These are phyloP conservation scores for Populus hybrid DNA, from an alignment of 441 rosid species.

Conservation along the genomic window DNA sequence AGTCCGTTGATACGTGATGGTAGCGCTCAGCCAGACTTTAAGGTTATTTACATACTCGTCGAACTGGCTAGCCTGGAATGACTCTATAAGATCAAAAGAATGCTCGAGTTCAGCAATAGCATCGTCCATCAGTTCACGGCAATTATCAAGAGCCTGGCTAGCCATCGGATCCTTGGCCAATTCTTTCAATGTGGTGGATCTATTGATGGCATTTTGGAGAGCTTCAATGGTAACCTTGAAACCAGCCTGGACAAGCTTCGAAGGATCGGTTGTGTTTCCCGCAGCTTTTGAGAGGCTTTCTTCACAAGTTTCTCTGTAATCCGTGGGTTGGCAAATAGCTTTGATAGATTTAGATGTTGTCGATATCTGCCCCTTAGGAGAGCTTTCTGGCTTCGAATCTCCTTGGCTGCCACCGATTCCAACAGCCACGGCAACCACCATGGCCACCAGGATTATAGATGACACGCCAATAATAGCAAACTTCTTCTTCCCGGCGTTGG, in stretches of 20 bases:
- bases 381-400: neutral
- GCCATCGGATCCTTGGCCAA: constrained; percentile 48
- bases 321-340: constrained; percentile 69
- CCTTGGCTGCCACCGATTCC: constrained; percentile 15
- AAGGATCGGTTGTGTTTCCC: constrained; percentile 50
- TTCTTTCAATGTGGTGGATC: constrained; percentile 39
- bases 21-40: constrained; percentile 70
- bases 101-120: constrained; percentile 58
- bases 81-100: constrained; percentile 40
- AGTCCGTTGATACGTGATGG: constrained; percentile 65
- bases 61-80: constrained; percentile 31
- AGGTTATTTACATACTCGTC: constrained; percentile 48
- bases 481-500: constrained; percentile 37
- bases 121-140: constrained; percentile 48
- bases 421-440: constrained; percentile 57
- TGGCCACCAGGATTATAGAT: constrained; percentile 52
- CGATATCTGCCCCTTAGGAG: neutral
- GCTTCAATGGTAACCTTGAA: constrained; percentile 46
- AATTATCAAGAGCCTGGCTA: constrained; percentile 47
- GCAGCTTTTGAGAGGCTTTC: constrained; percentile 37
- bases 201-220: constrained; percentile 35
- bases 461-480: constrained; percentile 42
- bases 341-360: constrained; percentile 43
- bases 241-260: constrained; percentile 52
- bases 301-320: constrained; percentile 52